Conservation (phyloP, 2,329 filamentous ascomycete species). For the Ascochyta viciae-villosae region DNA sequence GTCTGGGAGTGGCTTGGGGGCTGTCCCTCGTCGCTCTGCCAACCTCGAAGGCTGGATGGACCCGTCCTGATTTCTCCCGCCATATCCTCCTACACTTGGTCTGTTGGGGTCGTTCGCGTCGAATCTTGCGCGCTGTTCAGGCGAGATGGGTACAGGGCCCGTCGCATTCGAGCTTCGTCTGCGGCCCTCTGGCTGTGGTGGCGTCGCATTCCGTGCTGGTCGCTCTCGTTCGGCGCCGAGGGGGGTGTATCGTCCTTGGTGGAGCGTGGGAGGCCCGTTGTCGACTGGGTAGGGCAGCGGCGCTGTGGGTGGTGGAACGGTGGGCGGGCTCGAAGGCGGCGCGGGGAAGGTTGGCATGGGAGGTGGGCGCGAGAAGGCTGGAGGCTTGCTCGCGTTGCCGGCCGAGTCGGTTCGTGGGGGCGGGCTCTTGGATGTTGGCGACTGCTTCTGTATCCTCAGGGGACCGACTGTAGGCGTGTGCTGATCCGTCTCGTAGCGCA, state of each 20-base stretch:
- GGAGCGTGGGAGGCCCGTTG: constrained; percentile 43
- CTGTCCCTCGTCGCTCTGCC: constrained; percentile 82
- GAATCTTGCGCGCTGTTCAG: constrained; percentile 51
- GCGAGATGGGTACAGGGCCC: constrained; percentile 38
- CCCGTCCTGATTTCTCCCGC: constrained; percentile 40
- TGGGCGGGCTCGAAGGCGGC: constrained; percentile 57
- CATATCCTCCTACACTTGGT: constrained; percentile 57
- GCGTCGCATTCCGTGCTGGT: constrained; percentile 43
- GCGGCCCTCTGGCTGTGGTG: constrained; percentile 36
- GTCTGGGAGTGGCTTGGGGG: constrained; percentile 81
- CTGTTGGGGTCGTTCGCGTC: constrained; percentile 58
- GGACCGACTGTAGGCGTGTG: constrained; percentile 84
- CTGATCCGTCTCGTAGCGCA: constrained; percentile 55
- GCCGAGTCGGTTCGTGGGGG: constrained; percentile 68
- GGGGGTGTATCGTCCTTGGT: constrained; percentile 44
- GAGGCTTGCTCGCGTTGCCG: constrained; percentile 62
- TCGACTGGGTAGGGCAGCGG: constrained; percentile 57
- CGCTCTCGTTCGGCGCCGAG: constrained; percentile 48
- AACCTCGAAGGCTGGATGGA: constrained; percentile 64
- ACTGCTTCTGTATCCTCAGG: constrained; percentile 82
- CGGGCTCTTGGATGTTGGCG: constrained; percentile 54
- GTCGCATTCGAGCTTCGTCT: constrained; percentile 42
- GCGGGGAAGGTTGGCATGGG: constrained; percentile 70
- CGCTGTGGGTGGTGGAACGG: constrained; percentile 50
- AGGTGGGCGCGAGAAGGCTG: constrained; percentile 48